Evolutionary conservation across 257 asterid species (phyloP).

Genomic region (Nicotiana noctiflora): DNA sequence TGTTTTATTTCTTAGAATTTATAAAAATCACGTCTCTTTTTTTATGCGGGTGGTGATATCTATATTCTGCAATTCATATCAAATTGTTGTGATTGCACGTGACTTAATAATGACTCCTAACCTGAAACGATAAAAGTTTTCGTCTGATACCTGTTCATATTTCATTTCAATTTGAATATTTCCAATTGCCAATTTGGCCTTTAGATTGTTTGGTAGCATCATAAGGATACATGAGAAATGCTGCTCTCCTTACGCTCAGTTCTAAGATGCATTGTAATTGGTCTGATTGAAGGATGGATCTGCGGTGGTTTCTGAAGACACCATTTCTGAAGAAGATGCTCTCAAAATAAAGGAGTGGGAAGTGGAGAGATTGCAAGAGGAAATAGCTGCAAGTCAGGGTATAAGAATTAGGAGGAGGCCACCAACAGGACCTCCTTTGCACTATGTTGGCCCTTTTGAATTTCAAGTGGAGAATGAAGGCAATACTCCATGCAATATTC

Average conservation of each 20-base stretch:
- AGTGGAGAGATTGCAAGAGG: conserved; percentile 56
- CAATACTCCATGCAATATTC: conserved; percentile 68
- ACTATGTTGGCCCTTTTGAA: conserved; percentile 89
- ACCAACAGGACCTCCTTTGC: conserved; percentile 67
- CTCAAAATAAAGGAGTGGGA: conserved; percentile 66
- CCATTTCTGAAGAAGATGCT: conserved; percentile 39
- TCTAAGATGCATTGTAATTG: neutral
- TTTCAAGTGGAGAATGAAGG: conserved; percentile 77
- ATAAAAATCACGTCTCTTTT: no score
- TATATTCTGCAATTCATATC: no score
- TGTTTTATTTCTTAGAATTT: no score
- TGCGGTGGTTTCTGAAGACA: conserved; percentile 22
- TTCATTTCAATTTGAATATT: neutral
- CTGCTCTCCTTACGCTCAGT: neutral
- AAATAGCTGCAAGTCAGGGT: conserved; percentile 74
- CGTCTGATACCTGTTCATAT: no score
- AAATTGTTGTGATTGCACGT: no score
- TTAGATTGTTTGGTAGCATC: neutral
- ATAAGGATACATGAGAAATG: neutral
- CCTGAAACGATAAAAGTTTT: neutral
- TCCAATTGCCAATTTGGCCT: neutral
- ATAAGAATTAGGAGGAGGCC: conserved; percentile 74
- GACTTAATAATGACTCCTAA: no score
- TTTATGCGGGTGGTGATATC: no score
- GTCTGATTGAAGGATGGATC: conserved; percentile 50